phyloP scores from a whole-genome alignment of 2,329 filamentous ascomycete species.

The Fusarium haematococcum region DNA sequence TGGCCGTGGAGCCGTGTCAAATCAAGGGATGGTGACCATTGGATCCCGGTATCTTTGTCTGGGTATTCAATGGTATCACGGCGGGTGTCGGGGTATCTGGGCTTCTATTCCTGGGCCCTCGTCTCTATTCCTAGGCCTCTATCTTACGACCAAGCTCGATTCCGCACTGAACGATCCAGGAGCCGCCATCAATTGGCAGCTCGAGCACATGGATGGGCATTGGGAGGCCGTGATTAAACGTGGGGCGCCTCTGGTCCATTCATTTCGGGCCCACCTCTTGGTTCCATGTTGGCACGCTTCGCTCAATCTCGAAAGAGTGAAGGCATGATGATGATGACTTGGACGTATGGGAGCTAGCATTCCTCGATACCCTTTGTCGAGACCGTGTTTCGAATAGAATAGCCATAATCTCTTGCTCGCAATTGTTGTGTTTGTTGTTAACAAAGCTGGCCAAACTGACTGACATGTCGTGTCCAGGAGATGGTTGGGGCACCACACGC shows the following conservation, averaged over 20 bases:
- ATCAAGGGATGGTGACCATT: conserved; percentile 36
- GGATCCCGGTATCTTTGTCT: conserved; percentile 18
- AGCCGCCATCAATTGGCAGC: conserved; percentile 12
- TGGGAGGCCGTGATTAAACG: conserved; percentile 39
- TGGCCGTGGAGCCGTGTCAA: neutral
- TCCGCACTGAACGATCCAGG: neutral
- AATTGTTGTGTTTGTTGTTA: neutral
- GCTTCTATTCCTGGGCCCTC: conserved; percentile 4
- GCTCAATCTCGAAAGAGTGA: conserved; percentile 3
- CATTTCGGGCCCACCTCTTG: conserved; percentile 35
- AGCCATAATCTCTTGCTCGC: neutral
- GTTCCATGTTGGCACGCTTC: conserved; percentile 4
- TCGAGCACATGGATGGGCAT: conserved; percentile 15
- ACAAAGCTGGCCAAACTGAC: neutral
- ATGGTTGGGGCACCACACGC: neutral
- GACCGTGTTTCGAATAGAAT: neutral
- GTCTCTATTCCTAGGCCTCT: neutral
- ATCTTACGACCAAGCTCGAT: neutral
- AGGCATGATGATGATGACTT: conserved; percentile 18
- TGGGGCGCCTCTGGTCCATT: conserved; percentile 41
- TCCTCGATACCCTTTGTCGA: neutral
- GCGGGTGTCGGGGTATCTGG: conserved; percentile 21
- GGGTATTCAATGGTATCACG: neutral
- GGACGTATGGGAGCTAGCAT: conserved; percentile 8
- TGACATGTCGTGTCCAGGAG: conserved; percentile 3